Percentiles rank a stretch among this genome's conserved stretches.
These are phyloP conservation scores for Eutypa lata DNA, from an alignment of 2,329 filamentous ascomycete species.

Conservation along the genomic window DNA sequence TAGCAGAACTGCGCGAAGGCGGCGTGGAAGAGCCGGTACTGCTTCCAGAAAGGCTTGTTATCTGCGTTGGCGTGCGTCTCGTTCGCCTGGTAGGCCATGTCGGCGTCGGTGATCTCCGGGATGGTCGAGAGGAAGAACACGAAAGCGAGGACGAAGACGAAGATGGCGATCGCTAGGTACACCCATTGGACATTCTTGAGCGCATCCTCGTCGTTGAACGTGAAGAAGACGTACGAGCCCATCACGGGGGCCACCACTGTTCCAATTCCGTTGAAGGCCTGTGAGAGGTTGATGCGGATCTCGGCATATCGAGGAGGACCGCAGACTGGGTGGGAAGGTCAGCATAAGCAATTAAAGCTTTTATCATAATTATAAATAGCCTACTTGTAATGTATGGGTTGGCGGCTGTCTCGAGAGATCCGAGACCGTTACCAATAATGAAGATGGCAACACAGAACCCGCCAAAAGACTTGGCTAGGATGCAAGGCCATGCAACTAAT, in stretches of 20 bases:
- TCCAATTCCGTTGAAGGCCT: conserved; percentile 74
- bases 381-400: conserved; percentile 68
- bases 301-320: conserved; percentile 68
- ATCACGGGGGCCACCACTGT: conserved; percentile 71
- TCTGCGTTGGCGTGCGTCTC: conserved; percentile 50
- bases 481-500: conserved; percentile 53
- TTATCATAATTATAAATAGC: not conserved
- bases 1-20: conserved; percentile 77
- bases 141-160: conserved; percentile 63
- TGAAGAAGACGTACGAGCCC: conserved; percentile 72
- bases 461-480: conserved; percentile 63
- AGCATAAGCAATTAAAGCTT: not conserved
- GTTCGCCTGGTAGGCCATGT: conserved; percentile 59
- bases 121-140: conserved; percentile 67
- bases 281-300: conserved; percentile 71
- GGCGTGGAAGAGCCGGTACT: conserved; percentile 74
- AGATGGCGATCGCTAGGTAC: conserved; percentile 69
- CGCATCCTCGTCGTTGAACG: conserved; percentile 52
- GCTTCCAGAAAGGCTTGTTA: conserved; percentile 63
- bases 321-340: conserved; percentile 38
- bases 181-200: conserved; percentile 73
- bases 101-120: conserved; percentile 69
- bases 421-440: conserved; percentile 70
- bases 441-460: conserved; percentile 74
- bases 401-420: conserved; percentile 73